Evolutionary conservation across 2,329 filamentous ascomycete genomes (phyloP), one percentile per base, ranked within the genome.

Genomic region (Ceratocystiopsis minuta): DNA sequence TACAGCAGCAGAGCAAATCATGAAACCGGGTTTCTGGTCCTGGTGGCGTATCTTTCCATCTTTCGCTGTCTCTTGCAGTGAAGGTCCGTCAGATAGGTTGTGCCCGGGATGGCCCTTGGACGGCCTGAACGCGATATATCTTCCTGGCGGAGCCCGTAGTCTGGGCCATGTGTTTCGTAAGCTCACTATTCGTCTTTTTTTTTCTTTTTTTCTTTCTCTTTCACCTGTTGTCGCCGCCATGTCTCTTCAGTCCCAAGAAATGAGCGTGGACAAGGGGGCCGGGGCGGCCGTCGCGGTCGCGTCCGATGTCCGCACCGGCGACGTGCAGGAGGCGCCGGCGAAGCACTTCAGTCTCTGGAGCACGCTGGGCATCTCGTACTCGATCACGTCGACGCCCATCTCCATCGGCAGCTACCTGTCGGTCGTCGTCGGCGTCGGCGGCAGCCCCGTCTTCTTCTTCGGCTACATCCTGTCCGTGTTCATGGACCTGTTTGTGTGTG

Each of bases 401-500:
- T 34, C 41, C 7, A 37, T 43, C 11, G 41, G 41, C 16, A 39
- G 37, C 2, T 43, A 43, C 28, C 38, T 43, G 13, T 43, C 41
- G 5, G 38, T 39, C 16, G 24, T 6, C 14, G 34, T 43, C 15
- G 41, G 41, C 24, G 41, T 43, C 7, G 41, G 41, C 13, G 41
- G 41, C 16, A 43, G 41, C n/a, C 41, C 41, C 3, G 38, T 43
- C 15, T 43, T 43, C 17, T 37, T 43, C 34, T 43, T 39, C n/a
- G 41, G 41, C 16, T 43, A 37, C 34, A 36, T 43, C 6, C 34
- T 43, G 7, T 16, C 34, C 3, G 38, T 32, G 6, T 7, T n/a
- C n/a, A 39, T 39, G 37, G n/a, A 43, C 17, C 37, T 43, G 2
- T 34, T n/a, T n/a, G 28, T 43, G 10, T 43, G 41, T 28, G 13